Base-by-base conservation (phyloP, 768 basidiomycete species). In the Tulasnella sp. region DNA sequence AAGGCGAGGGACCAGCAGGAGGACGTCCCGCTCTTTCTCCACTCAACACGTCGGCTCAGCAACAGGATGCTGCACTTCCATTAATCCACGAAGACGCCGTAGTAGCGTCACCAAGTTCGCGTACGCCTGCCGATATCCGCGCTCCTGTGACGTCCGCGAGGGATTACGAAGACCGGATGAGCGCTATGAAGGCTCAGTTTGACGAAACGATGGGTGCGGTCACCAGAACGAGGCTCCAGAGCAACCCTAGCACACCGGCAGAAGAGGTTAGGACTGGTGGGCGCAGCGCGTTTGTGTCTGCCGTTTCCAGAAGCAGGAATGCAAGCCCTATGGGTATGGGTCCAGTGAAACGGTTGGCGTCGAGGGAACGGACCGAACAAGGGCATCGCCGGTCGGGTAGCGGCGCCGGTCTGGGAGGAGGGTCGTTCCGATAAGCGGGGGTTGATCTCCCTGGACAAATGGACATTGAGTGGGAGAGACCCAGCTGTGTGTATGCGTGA, bases 111-210 rank as follows among this genome's bases (percentile, higher is more conserved):
- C 34, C 64, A 34, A 37, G n/a, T 69, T 69, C 64, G 34, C 64
- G 64, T n/a, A 69, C 64, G 14, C 64, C 64, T 31, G 64, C 64
- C 28, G 64, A 69, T 69, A 69, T 69, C 64, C 64, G 64, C 2
- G 64, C n/a, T n/a, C 64, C 64, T 28, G 34, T 69, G 64, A 69
- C 31, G 16, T 37, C 34, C 2, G 64, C 12, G 64, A 69, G 54
- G 54, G 54, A 69, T 12, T 37, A 37, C 12, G 31, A 69, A 11
- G 64, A 37, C 34, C 31, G 64, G 64, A 0, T 69, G 0, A 69
- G 64, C 31, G 64, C 64, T 16, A 37, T 69, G 64, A 69, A 7
- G 6, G 64, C 64, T 16, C 64, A 37, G 64, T 69, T 69, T 14
- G 34, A 69, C 64, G 64, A 69, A 12, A 37, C 31, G 18, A 69